Evolutionary conservation across 1,139 yeast species (phyloP).

Genomic region (Sugiyamaella neomexicana): DNA sequence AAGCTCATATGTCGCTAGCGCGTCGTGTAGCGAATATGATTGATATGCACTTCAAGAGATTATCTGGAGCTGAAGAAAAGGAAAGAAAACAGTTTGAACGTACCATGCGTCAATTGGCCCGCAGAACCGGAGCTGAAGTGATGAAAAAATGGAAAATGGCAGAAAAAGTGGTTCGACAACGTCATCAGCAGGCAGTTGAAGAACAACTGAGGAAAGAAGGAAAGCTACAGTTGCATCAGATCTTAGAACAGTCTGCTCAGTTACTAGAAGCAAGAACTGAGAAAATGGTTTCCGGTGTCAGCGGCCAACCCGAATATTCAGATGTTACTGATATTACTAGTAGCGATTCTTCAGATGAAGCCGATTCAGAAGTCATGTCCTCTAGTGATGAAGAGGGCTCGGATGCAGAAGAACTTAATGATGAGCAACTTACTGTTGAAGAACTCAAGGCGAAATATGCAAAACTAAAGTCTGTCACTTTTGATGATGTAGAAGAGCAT

Average conservation of each 20-base stretch:
- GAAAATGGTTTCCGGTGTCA: slow-evolving; percentile 36
- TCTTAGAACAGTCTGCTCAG: slow-evolving; percentile 88
- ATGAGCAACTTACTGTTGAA: slow-evolving; percentile 61
- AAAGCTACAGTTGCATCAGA: slow-evolving; percentile 82
- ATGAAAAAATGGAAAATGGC: slow-evolving; percentile 91
- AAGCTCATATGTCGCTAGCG: slow-evolving; percentile 64
- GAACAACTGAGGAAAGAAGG: slow-evolving; percentile 70
- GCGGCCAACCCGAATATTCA: slow-evolving; percentile 27
- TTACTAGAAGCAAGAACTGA: slow-evolving; percentile 80
- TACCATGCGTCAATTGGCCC: slow-evolving; percentile 61
- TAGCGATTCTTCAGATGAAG: slow-evolving; percentile 24
- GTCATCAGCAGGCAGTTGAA: slow-evolving; percentile 39
- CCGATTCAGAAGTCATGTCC: slow-evolving; percentile 30
- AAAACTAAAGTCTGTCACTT: slow-evolving; percentile 41
- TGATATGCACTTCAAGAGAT: slow-evolving; percentile 81
- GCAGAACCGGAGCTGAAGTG: slow-evolving; percentile 78
- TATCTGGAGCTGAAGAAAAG: slow-evolving; percentile 87
- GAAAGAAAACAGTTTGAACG: slow-evolving; percentile 60
- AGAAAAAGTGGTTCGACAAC: slow-evolving; percentile 65
- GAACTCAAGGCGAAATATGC: slow-evolving; percentile 67
- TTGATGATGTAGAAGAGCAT: slow-evolving; percentile 26
- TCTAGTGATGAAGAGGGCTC: slow-evolving; percentile 32
- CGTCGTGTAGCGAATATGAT: slow-evolving; percentile 78
- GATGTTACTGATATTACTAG: slow-evolving; percentile 24
- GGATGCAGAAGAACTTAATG: slow-evolving; percentile 44